phyloP scores from a whole-genome alignment of 2,329 filamentous ascomycete species.

The Curvularia hawaiiensis region DNA sequence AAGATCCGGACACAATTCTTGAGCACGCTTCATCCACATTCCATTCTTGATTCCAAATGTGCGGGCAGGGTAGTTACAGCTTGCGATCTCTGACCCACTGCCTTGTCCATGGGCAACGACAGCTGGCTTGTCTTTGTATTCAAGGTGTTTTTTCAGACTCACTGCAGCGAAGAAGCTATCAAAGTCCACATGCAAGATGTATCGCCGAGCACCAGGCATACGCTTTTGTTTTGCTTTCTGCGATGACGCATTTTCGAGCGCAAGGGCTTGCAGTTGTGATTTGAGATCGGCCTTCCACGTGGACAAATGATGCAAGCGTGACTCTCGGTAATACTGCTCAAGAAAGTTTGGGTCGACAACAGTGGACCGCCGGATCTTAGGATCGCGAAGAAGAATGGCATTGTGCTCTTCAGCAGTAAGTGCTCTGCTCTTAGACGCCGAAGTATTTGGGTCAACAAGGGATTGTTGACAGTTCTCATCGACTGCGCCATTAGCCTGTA shows the following conservation, averaged over 20 bases:
- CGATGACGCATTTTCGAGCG: slow-evolving; percentile 68
- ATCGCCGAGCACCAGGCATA: slow-evolving; percentile 70
- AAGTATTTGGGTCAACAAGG: slow-evolving; percentile 1
- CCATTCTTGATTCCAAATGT: slow-evolving; percentile 90
- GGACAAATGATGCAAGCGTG: slow-evolving; percentile 90
- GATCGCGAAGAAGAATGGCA: slow-evolving; percentile 79
- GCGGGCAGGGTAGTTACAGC: slow-evolving; percentile 93
- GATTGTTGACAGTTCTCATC: slow-evolving; percentile 11
- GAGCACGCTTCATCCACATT: slow-evolving; percentile 98
- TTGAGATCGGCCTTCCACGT: slow-evolving; percentile 97
- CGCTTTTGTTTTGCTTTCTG: slow-evolving; percentile 59
- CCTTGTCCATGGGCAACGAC: slow-evolving; percentile 89
- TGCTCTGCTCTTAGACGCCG: slow-evolving; percentile 26
- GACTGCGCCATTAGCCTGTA: slow-evolving; percentile 7
- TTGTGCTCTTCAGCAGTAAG: slow-evolving; percentile 95
- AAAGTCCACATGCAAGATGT: slow-evolving; percentile 95
- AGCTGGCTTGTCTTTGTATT: slow-evolving; percentile 77
- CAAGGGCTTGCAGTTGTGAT: slow-evolving; percentile 80
- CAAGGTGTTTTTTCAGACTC: slow-evolving; percentile 77
- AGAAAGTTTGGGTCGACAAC: slow-evolving; percentile 93
- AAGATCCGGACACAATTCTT: slow-evolving; percentile 80
- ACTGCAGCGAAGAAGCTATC: slow-evolving; percentile 98
- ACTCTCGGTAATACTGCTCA: slow-evolving; percentile 94
- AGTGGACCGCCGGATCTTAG: slow-evolving; percentile 83
- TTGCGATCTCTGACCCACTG: slow-evolving; percentile 90